These are phyloP conservation scores for Scedosporium apiospermum DNA, from an alignment of 2,329 filamentous ascomycete species.

Conservation along the genomic window DNA sequence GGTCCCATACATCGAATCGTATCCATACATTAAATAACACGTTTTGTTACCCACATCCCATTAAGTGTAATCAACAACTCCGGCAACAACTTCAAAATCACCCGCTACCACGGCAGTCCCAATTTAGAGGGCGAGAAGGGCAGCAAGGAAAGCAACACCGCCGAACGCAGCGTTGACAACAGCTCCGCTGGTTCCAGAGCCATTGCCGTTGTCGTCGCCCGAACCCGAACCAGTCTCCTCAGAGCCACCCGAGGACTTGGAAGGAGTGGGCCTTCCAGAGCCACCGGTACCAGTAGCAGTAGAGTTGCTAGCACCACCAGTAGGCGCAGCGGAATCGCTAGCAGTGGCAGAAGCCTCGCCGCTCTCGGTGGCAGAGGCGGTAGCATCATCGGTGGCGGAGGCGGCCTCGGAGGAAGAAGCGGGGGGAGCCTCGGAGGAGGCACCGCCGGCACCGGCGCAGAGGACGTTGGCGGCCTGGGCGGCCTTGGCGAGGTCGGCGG, in stretches of 20 bases:
- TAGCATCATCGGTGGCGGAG: background rate
- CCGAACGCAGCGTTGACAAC: background rate
- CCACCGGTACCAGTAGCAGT: background rate
- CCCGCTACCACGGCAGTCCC: background rate
- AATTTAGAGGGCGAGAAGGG: constrained; percentile 2
- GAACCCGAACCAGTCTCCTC: background rate
- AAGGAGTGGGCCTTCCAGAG: background rate
- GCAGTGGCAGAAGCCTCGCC: background rate
- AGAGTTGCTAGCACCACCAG: background rate
- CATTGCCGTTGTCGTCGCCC: background rate
- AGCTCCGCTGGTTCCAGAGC: background rate
- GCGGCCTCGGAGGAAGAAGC: background rate
- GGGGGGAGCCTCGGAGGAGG: background rate
- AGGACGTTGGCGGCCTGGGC: background rate
- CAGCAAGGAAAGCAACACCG: constrained; percentile 3
- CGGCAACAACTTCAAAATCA: background rate
- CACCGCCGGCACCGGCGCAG: background rate
- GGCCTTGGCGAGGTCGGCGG: background rate
- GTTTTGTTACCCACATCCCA: too few species aligned
- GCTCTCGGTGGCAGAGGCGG: background rate
- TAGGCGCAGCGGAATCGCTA: background rate
- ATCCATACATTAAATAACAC: too few species aligned
- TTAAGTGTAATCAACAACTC: background rate
- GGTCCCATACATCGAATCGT: too few species aligned
- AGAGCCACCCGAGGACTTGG: background rate